Base-by-base conservation (phyloP, 345 rosid genomes). In the Lepidium sativum region DNA sequence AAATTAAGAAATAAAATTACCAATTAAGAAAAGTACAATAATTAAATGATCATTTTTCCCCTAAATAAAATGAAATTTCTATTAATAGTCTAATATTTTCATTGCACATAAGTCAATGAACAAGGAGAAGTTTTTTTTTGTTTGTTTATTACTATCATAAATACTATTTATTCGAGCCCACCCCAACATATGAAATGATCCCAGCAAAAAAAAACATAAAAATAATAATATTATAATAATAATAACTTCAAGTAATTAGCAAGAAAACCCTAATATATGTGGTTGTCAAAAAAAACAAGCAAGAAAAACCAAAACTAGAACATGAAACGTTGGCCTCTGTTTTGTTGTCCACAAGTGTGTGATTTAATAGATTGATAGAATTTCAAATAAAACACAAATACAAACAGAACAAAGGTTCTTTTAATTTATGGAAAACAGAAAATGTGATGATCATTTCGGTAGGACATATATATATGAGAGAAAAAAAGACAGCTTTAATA, bases 151-250 rank as follows among this genome's bases (percentile, higher is more conserved):
- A 2, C 3, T 23, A 23, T 23, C 3, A 23, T 5, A 25, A 2
- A 43, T 42, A 60, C 18, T 34, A 20, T 31, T 8, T 52, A 42
- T 13, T 11, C 15, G 47, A 52, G 23, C 62, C 48, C 68, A 69
- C 62, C 49, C n/a, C n/a, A n/a, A 63, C 62, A 44, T 6, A 52
- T 53, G 68, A 54, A 53, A 6, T 70, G 32, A 44, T 69, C 60
- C 61, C 61, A 69, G 54, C 54, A 15, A 53, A 15, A 53, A 51
- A 52, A 40, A n/a, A 25, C 55, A 14, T 6, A 5, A 70, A 27
- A 29, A 37, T 27, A 20, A 8, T 29, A 25, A 25, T 25, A 25
- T n/a, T n/a, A n/a, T n/a, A 29, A 37, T 27, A 20, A 8, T 29
- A 25, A 25, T 25, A 25, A 25, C 6, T 3, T 17, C 17, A 63